Conservation (phyloP, 169 alveolate genomes). For the Cytauxzoon felis region DNA sequence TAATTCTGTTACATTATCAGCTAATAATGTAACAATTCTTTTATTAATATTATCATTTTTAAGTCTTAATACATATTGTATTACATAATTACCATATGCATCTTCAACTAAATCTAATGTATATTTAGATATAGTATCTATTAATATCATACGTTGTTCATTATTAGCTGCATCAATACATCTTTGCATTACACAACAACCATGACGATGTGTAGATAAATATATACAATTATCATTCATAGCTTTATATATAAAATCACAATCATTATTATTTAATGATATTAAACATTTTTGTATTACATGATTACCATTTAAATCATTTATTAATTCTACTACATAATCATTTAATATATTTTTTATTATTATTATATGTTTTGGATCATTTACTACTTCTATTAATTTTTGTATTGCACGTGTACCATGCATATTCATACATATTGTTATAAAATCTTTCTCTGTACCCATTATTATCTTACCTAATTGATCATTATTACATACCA, state of each 20-base stretch:
- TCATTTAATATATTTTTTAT: slow-evolving; percentile 45
- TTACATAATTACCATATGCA: slow-evolving; percentile 93
- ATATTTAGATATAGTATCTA: slow-evolving; percentile 72
- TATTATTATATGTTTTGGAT: background rate
- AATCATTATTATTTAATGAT: slow-evolving; percentile 69
- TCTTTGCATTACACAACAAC: slow-evolving; percentile 93
- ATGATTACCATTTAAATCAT: slow-evolving; percentile 90
- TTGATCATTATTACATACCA: slow-evolving; percentile 69
- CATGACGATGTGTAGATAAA: slow-evolving; percentile 88
- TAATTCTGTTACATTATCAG: slow-evolving; percentile 70
- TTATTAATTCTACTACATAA: slow-evolving; percentile 68
- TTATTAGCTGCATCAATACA: slow-evolving; percentile 86
- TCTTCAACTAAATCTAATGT: slow-evolving; percentile 83
- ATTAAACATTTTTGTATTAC: slow-evolving; percentile 84
- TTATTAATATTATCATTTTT: slow-evolving; percentile 67
- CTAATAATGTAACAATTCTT: slow-evolving; percentile 72
- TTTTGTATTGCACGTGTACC: slow-evolving; percentile 93
- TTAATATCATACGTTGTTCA: slow-evolving; percentile 60
- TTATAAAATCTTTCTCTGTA: slow-evolving; percentile 69
- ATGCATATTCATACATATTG: slow-evolving; percentile 84
- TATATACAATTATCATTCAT: slow-evolving; percentile 72
- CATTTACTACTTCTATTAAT: slow-evolving; percentile 80
- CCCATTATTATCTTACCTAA: slow-evolving; percentile 66
- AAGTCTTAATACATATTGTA: slow-evolving; percentile 83
- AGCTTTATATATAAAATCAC: slow-evolving; percentile 82